Percentiles rank a stretch among this genome's conserved stretches.
phyloP scores from a whole-genome alignment of 768 basidiomycete genomes.

The Mycena leptocephala region DNA sequence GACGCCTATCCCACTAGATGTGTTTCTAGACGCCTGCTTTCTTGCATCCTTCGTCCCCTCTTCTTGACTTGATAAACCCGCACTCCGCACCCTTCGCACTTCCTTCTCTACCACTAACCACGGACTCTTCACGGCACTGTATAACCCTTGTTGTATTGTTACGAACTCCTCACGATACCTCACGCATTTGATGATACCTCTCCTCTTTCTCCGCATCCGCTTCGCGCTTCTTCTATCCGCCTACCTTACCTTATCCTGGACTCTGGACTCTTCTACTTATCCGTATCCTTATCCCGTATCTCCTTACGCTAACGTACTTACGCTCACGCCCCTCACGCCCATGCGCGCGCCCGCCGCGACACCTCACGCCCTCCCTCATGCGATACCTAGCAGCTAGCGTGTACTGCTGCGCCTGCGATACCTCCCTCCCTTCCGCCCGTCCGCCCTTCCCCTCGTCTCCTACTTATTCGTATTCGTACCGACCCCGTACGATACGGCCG shows the following conservation, averaged over 20 bases:
- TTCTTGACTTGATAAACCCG: no score
- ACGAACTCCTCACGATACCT: slow-evolving; percentile 26
- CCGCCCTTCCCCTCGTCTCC: background rate
- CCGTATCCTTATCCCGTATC: slow-evolving; percentile 30
- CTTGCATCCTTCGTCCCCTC: no score
- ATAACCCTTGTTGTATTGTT: slow-evolving; percentile 32
- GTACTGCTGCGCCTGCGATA: slow-evolving; percentile 27
- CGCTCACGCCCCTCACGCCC: background rate
- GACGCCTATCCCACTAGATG: background rate
- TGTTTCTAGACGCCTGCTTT: no score
- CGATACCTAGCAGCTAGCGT: slow-evolving; percentile 24
- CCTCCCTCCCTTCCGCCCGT: background rate
- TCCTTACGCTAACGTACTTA: slow-evolving; percentile 18
- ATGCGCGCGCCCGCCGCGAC: no score
- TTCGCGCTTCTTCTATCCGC: background rate
- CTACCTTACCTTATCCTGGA: background rate
- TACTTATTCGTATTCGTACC: background rate
- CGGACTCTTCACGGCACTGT: slow-evolving; percentile 3
- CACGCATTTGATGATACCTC: slow-evolving; percentile 37
- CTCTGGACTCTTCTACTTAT: slow-evolving; percentile 26
- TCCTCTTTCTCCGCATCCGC: background rate
- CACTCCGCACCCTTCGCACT: no score
- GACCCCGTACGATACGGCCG: background rate
- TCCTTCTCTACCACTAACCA: no score
- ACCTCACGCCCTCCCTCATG: slow-evolving; percentile 12